Base-by-base conservation (phyloP, 805 yeast genomes). In the Yarrowia sp. region DNA sequence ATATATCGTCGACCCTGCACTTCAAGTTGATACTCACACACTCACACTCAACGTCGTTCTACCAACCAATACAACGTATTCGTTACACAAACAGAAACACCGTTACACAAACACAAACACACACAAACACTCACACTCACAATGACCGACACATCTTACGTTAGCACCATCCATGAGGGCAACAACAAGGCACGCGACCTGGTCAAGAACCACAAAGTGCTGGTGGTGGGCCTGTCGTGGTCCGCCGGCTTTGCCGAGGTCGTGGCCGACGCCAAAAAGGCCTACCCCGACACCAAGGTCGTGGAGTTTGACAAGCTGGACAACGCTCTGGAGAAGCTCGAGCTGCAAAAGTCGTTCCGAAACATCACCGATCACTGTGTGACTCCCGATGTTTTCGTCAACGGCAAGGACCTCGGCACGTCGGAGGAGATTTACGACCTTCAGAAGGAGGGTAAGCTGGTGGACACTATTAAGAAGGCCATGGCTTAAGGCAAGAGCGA, bases 101-200 rank as follows among this genome's bases (percentile, higher is more conserved):
- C 28, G 28, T 22, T 22, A 43, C n/a, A 43, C 33, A 31, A 36
- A 41, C 13, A 14, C 36, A 22, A 2, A 4, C 33, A 8, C 18
- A 22, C 28, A 14, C 39, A 36, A 15, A 18, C 35, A 11, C 57
- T 43, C 63, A 58, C 48, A 58, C 17, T 32, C 31, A 57, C 14
- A 15, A 58, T 58, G 64, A 36, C 58, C 43, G 58, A 51, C 43
- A 51, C 64, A 58, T n/a, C 64, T 15, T 58, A 58, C 51, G 51
- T 58, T 32, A 31, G 44, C 41, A 43, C 64, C 64, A 43, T 58
- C 28, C 51, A 33, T 8, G 33, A 33, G 9, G 41, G 43, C 13
- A 43, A 43, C 64, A 43, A 58, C 33, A 43, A 58, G 64, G 64
- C 51, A 43, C 64, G 51, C 51, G 64, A 58, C 10, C 50, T 58